Evolutionary conservation across 345 rosid species (phyloP), one percentile per base, ranked within the genome.

Genomic region (Citrus unshiu): DNA sequence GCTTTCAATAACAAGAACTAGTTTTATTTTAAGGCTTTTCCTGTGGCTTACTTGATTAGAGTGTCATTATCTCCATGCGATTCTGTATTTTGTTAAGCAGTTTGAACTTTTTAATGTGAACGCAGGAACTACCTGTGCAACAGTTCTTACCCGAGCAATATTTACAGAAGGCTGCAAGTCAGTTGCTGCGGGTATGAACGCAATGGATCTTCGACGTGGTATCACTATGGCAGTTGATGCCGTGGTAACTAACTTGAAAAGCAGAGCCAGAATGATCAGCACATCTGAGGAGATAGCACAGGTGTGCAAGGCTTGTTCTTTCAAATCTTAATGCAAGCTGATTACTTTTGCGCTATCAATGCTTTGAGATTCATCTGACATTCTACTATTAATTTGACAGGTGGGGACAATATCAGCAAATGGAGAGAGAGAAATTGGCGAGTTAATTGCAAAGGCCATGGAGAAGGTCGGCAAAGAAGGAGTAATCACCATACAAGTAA

Each of bases 401-500:
- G 99, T 97, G 83, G 99, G 99, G 72, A 97, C 98, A 32, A 94
- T 94, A 73, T 97, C 99, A 29, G 91, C 99, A 58, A 97, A 97
- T 86, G 99, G 99, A 18, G 99, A 97, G 77, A 90, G 97, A 60
- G 99, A 97, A 84, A 97, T 97, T 73, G 99, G 99, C 43, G 98
- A 97, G 74, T 78, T 97, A 71, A 97, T 97, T 68, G 99, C 99
- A n/a, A 94, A 94, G 78, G 99, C 99, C 34, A 97, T 97, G 96
- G 99, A 97, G 83, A 94, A 93, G 80, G 99, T 94, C 5, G 99
- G 99, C 78, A 97, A 97, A 83, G 99, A 97, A 86, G 99, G 99
- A 81, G 99, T 97, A 12, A 97, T 97, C 78, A 94, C 97, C 34
- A 94, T 97, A 73, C 92, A 90, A 70, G 99, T 97, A 80, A 88